phyloP scores from a whole-genome alignment of 345 rosid genomes.

The Excoecaria agallocha region DNA sequence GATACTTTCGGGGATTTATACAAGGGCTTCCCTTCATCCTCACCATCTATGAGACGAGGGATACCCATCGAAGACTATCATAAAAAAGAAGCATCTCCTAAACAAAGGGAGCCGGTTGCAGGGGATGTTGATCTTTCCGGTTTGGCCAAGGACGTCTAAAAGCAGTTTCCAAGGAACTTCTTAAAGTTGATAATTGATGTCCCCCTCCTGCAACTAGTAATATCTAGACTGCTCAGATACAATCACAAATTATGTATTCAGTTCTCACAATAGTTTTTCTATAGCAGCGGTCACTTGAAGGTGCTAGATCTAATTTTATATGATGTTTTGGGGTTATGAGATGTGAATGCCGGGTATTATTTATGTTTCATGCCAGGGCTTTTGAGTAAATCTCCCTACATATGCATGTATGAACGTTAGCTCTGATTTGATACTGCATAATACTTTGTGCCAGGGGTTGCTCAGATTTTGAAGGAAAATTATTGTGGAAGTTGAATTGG shows the following conservation, averaged over 20 bases:
- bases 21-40: slow-evolving; percentile 29
- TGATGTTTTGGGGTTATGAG: background rate
- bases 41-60: slow-evolving; percentile 40
- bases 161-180: background rate
- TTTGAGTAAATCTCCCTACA: background rate
- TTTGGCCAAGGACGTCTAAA: slow-evolving; percentile 64
- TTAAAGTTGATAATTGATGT: background rate
- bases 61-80: slow-evolving; percentile 50
- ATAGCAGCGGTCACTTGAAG: too few species aligned
- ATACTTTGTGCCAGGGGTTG: too few species aligned
- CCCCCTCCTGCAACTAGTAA: background rate
- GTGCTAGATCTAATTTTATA: background rate
- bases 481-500: too few species aligned
- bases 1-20: slow-evolving; percentile 43
- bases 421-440: too few species aligned
- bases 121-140: slow-evolving; percentile 56
- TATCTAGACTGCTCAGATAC: background rate
- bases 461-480: too few species aligned
- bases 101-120: slow-evolving; percentile 20
- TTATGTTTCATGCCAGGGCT: background rate
- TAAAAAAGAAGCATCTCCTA: slow-evolving; percentile 31
- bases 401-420: too few species aligned
- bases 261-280: background rate
- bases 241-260: background rate
- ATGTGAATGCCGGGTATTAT: background rate